Base-by-base conservation (phyloP, 2,329 filamentous ascomycete species). In the Microdochium paspali region DNA sequence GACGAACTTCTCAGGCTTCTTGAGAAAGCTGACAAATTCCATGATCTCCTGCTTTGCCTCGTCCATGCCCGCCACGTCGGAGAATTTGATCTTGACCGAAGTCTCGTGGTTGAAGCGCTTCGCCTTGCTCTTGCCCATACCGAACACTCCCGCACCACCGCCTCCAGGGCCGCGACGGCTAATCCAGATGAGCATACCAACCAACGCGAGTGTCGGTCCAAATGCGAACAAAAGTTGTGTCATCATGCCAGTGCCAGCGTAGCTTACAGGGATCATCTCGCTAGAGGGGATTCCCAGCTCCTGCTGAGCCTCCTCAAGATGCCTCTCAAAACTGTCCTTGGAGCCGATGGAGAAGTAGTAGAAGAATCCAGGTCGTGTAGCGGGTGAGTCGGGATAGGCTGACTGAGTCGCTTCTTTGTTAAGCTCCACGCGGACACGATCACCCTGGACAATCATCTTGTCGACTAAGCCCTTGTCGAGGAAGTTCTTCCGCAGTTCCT, bases 41-140 rank as follows among this genome's bases (percentile, higher is more conserved):
- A 97, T 96, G 57, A 98, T 98, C 68, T 98, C 93, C 48, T 83
- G 75, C 76, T 98, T 98, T 49, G 93, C 93, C 69, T 98, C 93
- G 64, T 98, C 93, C 83, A 97, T 91, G 56, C 93, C 93, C 39
- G 93, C 93, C 40, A 98, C 93, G 63, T 98, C 93, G 44, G 87
- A 75, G 64, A 98, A 98, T 68, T 96, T 97, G 66, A 94, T 90
- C 70, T 95, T 95, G 71, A 98, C 80, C 49, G 93, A 88, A 10
- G 87, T 88, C 72, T 98, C 93, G 57, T 96, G 90, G 66, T 96
- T 98, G 75, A 97, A 98, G 60, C 87, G 86, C 74, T 95, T 97
- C 24, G 93, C 93, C 59, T 88, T 84, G 68, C 90, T 96, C 76
- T 93, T 91, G 56, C 90, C 87, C 69, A 98, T 95, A 55, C 90